Evolutionary conservation across 495 filamentous ascomycete species (phyloP).

Genomic region (Penicillium antarcticum): DNA sequence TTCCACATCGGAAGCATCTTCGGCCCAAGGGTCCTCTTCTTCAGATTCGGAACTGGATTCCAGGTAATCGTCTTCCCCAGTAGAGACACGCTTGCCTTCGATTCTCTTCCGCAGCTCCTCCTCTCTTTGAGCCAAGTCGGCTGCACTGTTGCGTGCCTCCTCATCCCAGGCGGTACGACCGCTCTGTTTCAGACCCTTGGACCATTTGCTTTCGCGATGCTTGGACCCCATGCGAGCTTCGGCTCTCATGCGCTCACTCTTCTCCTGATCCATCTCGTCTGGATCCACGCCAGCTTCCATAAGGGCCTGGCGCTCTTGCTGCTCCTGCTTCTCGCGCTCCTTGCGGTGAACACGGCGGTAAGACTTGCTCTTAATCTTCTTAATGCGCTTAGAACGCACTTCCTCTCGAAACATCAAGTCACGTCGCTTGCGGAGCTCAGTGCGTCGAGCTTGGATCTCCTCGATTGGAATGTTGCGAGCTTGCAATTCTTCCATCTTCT

Average conservation of each 20-base stretch:
- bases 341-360: conserved; percentile 90
- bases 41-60: conserved; percentile 51
- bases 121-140: conserved; percentile 78
- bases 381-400: conserved; percentile 82
- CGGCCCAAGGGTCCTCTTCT: conserved; percentile 54
- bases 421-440: conserved; percentile 72
- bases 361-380: conserved; percentile 96
- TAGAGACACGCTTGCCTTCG: conserved; percentile 65
- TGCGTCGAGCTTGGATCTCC: conserved; percentile 70
- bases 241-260: conserved; percentile 74
- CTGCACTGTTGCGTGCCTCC: conserved; percentile 70
- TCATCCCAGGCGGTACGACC: conserved; percentile 81
- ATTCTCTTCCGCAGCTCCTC: conserved; percentile 83
- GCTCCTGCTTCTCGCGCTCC: conserved; percentile 68
- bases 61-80: conserved; percentile 46
- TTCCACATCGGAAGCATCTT: conserved; percentile 53
- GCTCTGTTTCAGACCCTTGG: conserved; percentile 78
- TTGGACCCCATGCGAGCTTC: conserved; percentile 85
- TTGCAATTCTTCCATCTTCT: conserved; percentile 67
- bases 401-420: conserved; percentile 92
- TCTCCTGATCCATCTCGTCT: conserved; percentile 76
- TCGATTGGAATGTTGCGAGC: conserved; percentile 61
- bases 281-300: conserved; percentile 63
- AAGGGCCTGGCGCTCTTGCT: conserved; percentile 67
- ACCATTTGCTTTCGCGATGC: conserved; percentile 92